Base-by-base conservation (phyloP, 2,329 filamentous ascomycete species). In the Septoria petroselini region DNA sequence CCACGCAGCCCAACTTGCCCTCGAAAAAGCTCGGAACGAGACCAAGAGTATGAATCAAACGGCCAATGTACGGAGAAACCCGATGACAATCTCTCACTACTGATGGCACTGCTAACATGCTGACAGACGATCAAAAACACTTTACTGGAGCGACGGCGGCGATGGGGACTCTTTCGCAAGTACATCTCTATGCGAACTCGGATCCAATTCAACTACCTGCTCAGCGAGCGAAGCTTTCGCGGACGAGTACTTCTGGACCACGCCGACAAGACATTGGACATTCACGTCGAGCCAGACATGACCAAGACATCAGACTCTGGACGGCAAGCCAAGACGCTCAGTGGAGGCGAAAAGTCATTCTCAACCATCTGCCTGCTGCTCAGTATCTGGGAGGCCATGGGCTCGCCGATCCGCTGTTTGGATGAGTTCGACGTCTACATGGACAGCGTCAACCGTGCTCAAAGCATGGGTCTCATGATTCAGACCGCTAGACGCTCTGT, bases 371-470 rank as follows among this genome's bases (percentile, higher is more conserved):
- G 93, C 71, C 79, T 98, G 61, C 74, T 98, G 47, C 77, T 98
- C 25, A 83, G 90, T 2, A 85, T 98, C 14, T 98, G 93, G 93
- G 93, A 98, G 66, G 91, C 93, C 23, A 98, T 98, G 85, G 91
- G 93, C 8, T 94, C 90, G 14, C 91, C 91, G 0, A 85, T 98
- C 53, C 83, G 93, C 47, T 98, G 93, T 65, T 76, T 98, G 46
- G 93, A 98, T 70, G 93, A 98, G 70, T 98, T 97, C 65, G 93
- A 98, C 67, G 93, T 98, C 25, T 98, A 96, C 76, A 98, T 98
- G 93, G 93, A 98, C 70, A 89, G 86, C 60, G 88, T 97, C 52
- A 98, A 98, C 70, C 83, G 93, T 53, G 88, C 87, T 48, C 87
- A 94, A 60, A 94, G 88, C 66, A 95, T 95, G 62, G 86, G 87